Conservation (phyloP, 176 grass and related monocot genomes). For the Hordeum vulgare region MorexV3_pseudomolecules_assembly NC_058519.1:786905-787404, state of each 20-base stretch:
- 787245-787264: neutral
- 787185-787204: neutral
- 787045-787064: neutral
- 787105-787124: neutral
- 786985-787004: neutral
- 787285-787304: neutral
- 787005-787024: neutral
- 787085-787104: neutral
- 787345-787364: no score
- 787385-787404: neutral
- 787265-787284: neutral
- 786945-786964: neutral
- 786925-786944: slow-evolving; percentile 50
- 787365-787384: neutral
- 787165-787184: neutral
- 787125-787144: neutral
- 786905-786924: slow-evolving; percentile 71
- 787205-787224: neutral
- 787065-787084: neutral
- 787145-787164: neutral
- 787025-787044: neutral
- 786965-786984: neutral
- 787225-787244: neutral
- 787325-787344: neutral
- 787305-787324: no score